Percentiles rank a stretch among this genome's conserved stretches.
Evolutionary conservation across 108 stramenopile genomes (phyloP).

Genomic region (Fragilariopsis cylindrus): DNA sequence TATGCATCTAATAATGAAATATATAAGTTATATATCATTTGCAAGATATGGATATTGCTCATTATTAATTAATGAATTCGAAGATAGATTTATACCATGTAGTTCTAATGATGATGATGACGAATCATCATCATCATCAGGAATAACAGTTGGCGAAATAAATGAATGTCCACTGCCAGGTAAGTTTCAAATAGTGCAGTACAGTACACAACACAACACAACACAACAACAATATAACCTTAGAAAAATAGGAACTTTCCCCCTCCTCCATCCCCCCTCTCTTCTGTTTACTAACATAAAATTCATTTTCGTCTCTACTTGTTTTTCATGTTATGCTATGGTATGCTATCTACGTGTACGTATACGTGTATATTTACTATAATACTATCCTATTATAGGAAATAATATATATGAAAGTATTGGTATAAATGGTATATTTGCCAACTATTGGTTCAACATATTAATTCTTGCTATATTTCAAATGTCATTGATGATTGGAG

Average conservation of each 20-base stretch:
- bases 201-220: no score
- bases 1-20: conserved; percentile 55
- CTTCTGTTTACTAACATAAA: no score
- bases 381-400: background rate
- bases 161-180: conserved; percentile 62
- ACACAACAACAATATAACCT: no score
- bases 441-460: conserved; percentile 71
- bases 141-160: conserved; percentile 29
- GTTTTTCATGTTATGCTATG: no score
- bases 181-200: no score
- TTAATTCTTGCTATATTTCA: conserved; percentile 45
- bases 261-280: no score
- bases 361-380: background rate
- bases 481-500: conserved; percentile 26
- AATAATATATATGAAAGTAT: conserved; percentile 52
- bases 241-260: no score
- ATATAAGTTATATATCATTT: conserved; percentile 64
- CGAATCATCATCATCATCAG: background rate
- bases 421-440: conserved; percentile 58
- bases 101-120: background rate
- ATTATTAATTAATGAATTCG: conserved; percentile 70
- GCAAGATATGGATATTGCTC: conserved; percentile 79
- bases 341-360: no score
- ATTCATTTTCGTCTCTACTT: no score
- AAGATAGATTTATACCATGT: conserved; percentile 59